These are phyloP conservation scores for Caryopteris hybrid DNA, from an alignment of 305 asterid species.

Conservation along the genomic window DNA sequence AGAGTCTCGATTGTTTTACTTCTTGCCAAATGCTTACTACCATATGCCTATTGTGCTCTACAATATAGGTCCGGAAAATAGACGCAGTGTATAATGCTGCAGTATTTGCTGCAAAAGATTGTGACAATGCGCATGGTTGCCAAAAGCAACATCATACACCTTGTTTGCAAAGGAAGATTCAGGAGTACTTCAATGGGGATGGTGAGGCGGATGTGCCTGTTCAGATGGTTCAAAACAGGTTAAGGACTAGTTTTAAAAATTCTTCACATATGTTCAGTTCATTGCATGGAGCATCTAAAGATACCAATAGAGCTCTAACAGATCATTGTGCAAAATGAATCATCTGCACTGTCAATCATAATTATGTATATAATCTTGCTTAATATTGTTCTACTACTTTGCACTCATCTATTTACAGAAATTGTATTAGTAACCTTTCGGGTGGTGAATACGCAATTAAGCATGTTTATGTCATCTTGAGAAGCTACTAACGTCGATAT, in stretches of 20 bases:
- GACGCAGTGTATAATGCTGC: constrained; percentile 71
- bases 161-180: constrained; percentile 67
- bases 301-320: too few relatives aligned
- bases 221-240: constrained; percentile 69
- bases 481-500: constrained; percentile 22
- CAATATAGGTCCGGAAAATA: constrained; percentile 60
- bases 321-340: too few relatives aligned
- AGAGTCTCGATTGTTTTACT: neutral
- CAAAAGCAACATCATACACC: constrained; percentile 57
- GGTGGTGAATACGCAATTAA: neutral
- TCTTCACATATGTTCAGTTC: neutral
- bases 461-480: neutral
- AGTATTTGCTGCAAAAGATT: constrained; percentile 53
- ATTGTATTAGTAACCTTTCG: neutral
- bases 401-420: neutral
- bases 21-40: neutral
- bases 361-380: neutral
- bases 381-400: neutral
- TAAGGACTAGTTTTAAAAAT: neutral
- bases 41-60: constrained; percentile 1
- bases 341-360: too few relatives aligned
- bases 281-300: neutral
- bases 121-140: constrained; percentile 66
- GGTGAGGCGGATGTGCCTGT: constrained; percentile 37
- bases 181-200: constrained; percentile 59